Evolutionary conservation across 2,329 filamentous ascomycete genomes (phyloP).

Genomic region (Aspergillus carbonarius): DNA sequence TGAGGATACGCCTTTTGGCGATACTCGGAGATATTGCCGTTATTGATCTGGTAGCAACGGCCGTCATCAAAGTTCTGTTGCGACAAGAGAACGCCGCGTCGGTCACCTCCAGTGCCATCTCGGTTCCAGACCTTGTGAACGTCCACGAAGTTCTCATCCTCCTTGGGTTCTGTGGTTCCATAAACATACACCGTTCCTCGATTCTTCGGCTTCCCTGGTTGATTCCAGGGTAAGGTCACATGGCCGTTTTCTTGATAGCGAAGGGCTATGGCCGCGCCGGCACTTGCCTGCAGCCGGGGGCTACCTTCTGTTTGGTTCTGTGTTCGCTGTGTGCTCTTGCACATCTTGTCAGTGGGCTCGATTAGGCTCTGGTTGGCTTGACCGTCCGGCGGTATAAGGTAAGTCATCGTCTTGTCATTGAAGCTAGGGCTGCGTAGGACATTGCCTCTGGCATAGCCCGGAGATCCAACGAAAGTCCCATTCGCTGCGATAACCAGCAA

Average conservation of each 20-base stretch:
- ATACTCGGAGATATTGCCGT: constrained; percentile 54
- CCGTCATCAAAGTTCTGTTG: constrained; percentile 85
- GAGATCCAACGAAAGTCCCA: constrained; percentile 68
- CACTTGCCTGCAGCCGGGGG: constrained; percentile 60
- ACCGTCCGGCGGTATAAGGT: constrained; percentile 61
- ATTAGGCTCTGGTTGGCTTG: constrained; percentile 51
- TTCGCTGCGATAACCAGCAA: constrained; percentile 69
- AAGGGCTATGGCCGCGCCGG: constrained; percentile 65
- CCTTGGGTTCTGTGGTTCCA: constrained; percentile 62
- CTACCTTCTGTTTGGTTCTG: constrained; percentile 58
- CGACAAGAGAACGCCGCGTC: constrained; percentile 71
- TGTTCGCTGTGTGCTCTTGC: constrained; percentile 62
- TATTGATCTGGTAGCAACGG: constrained; percentile 80
- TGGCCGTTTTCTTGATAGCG: constrained; percentile 75
- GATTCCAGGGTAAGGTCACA: constrained; percentile 60
- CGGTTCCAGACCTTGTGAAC: constrained; percentile 77
- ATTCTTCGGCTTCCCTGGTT: constrained; percentile 61
- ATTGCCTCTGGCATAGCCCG: constrained; percentile 75
- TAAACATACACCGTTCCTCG: constrained; percentile 74
- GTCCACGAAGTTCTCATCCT: constrained; percentile 58
- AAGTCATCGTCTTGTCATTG: constrained; percentile 59
- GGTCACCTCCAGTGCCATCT: constrained; percentile 77
- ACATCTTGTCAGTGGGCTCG: constrained; percentile 57
- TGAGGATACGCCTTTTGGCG: constrained; percentile 60
- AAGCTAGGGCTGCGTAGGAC: constrained; percentile 59